phyloP scores from a whole-genome alignment of 345 rosid species.

The Gossypium herbaceum region DNA sequence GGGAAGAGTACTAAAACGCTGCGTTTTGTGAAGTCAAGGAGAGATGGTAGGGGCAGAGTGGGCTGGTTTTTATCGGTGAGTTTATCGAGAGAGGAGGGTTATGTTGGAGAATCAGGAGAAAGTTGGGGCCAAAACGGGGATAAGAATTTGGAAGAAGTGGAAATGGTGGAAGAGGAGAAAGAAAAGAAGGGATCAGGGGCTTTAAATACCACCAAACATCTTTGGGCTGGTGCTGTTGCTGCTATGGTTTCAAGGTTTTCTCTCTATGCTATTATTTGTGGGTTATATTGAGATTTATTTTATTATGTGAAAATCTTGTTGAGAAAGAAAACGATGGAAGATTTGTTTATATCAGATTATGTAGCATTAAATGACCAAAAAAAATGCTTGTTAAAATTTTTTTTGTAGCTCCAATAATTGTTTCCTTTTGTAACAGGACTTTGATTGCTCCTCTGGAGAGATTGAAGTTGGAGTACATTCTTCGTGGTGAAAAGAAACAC shows the following conservation, averaged over 20 bases:
- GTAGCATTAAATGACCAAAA: neutral
- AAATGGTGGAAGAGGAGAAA: slow-evolving; percentile 18
- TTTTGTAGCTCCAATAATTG: neutral
- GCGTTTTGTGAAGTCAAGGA: slow-evolving; percentile 25
- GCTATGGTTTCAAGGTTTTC: slow-evolving; percentile 81
- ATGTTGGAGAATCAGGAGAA: slow-evolving; percentile 37
- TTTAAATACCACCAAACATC: too few relatives aligned
- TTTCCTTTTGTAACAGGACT: slow-evolving; percentile 46
- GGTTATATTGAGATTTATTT: neutral
- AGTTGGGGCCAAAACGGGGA: slow-evolving; percentile 31
- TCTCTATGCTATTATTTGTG: neutral
- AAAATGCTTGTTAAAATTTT: neutral
- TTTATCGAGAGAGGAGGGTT: slow-evolving; percentile 52
- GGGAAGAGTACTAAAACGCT: slow-evolving; percentile 21
- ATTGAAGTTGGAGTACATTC: slow-evolving; percentile 77
- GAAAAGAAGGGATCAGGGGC: slow-evolving; percentile 34
- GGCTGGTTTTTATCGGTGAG: slow-evolving; percentile 60
- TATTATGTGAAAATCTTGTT: neutral
- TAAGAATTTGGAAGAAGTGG: slow-evolving; percentile 23
- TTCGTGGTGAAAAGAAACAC: slow-evolving; percentile 70
- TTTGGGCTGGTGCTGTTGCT: slow-evolving; percentile 41
- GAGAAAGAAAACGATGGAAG: neutral
- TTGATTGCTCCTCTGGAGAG: slow-evolving; percentile 90
- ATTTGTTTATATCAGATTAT: neutral
- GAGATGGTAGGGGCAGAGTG: slow-evolving; percentile 16